Conservation (phyloP, 345 rosid species). For the Capsella bursapastoris region DNA sequence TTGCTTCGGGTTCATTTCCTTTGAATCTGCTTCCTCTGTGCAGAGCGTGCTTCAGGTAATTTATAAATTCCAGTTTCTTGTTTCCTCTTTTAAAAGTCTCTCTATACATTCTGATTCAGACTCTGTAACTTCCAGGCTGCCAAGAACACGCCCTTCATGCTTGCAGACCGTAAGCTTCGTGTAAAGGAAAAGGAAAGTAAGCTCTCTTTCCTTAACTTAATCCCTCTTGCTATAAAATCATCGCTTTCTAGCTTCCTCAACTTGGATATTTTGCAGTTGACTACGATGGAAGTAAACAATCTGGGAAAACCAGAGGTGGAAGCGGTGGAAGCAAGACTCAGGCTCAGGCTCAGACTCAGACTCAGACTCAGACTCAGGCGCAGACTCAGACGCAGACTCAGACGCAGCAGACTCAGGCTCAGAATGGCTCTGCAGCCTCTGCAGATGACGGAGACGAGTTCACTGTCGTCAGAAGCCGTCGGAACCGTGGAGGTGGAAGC, state of each 20-base stretch:
- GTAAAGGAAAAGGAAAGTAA: slow-evolving; percentile 45
- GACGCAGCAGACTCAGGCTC: background rate
- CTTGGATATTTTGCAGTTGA: slow-evolving; percentile 35
- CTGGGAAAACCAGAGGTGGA: slow-evolving; percentile 34
- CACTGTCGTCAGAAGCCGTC: background rate
- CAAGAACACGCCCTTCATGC: slow-evolving; percentile 39
- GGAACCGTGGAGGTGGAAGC: too few relatives aligned
- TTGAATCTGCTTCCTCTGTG: slow-evolving; percentile 41
- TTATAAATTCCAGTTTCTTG: background rate
- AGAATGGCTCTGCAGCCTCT: slow-evolving; percentile 16
- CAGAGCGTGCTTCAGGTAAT: slow-evolving; percentile 44
- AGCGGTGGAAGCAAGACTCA: slow-evolving; percentile 26
- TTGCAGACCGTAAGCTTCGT: slow-evolving; percentile 44
- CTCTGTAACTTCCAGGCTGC: slow-evolving; percentile 39
- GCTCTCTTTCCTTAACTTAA: slow-evolving; percentile 1
- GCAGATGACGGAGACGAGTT: slow-evolving; percentile 9
- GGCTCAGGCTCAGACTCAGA: too few relatives aligned
- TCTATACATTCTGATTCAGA: background rate
- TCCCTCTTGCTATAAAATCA: background rate
- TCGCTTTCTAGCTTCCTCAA: background rate
- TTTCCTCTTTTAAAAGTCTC: background rate
- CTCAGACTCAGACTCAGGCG: too few relatives aligned
- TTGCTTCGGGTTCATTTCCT: slow-evolving; percentile 45
- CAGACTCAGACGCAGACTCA: too few relatives aligned
- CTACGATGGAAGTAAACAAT: slow-evolving; percentile 38